Conservation (phyloP, 345 rosid genomes). For the Pistacia vera region DNA sequence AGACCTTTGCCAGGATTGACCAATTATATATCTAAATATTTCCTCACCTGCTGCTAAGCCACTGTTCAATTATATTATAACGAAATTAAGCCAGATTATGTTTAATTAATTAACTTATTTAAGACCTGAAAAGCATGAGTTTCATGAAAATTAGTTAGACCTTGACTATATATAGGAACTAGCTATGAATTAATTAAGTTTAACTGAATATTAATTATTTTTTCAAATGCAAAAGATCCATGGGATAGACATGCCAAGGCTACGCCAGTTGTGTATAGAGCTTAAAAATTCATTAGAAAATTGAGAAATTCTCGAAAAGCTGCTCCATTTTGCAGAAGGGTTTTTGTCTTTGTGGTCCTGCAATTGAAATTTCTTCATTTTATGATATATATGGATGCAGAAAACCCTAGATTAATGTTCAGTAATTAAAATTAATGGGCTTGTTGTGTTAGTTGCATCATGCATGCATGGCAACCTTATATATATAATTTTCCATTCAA, state of each 20-base stretch:
- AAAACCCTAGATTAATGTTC: slow-evolving; percentile 9
- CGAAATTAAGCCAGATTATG: not conserved
- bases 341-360: not conserved
- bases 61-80: not conserved
- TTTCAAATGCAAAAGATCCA: not conserved
- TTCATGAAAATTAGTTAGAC: not conserved
- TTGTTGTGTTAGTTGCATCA: too few species aligned
- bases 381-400: not conserved
- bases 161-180: not conserved
- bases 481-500: not conserved
- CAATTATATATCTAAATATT: not conserved
- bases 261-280: slow-evolving; percentile 6
- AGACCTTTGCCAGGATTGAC: slow-evolving; percentile 16
- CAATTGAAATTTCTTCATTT: not conserved
- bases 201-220: not conserved
- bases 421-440: not conserved
- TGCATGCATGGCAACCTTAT: slow-evolving; percentile 11
- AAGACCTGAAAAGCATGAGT: slow-evolving; percentile 3
- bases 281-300: not conserved
- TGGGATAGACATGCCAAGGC: not conserved
- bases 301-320: not conserved
- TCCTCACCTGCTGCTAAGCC: not conserved
- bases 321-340: slow-evolving; percentile 1
- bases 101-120: not conserved
- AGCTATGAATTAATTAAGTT: not conserved